Percentiles rank a stretch among this genome's conserved stretches.
These are phyloP conservation scores for Colletotrichum plurivorum DNA, from an alignment of 2,329 filamentous ascomycete species.

Conservation along the genomic window DNA sequence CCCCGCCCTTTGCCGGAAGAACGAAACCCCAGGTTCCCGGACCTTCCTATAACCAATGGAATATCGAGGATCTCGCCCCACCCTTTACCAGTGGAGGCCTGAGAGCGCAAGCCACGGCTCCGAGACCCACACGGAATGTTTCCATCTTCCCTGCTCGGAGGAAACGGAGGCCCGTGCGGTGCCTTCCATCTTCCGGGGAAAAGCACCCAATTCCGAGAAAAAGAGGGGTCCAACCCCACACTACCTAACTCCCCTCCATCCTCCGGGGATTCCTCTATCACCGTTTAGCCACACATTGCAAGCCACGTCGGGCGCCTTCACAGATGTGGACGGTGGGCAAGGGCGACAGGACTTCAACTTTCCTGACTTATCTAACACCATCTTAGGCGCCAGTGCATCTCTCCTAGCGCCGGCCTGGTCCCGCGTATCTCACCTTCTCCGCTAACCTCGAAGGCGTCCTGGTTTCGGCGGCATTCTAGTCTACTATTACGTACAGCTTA, in stretches of 20 bases:
- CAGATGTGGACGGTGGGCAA: background rate
- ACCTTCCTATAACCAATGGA: slow-evolving; percentile 3
- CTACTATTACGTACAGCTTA: no score
- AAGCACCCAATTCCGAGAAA: background rate
- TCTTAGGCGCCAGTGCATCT: no score
- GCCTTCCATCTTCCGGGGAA: background rate
- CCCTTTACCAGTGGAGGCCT: background rate
- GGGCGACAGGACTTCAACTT: no score
- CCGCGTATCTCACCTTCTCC: background rate
- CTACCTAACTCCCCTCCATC: no score
- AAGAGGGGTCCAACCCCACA: background rate
- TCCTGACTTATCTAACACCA: no score
- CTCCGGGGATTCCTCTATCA: background rate
- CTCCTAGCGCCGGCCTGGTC: no score
- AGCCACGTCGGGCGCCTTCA: slow-evolving; percentile 4
- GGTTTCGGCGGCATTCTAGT: background rate
- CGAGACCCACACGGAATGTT: slow-evolving; percentile 9
- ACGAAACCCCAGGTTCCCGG: background rate
- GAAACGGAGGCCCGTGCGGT: slow-evolving; percentile 9
- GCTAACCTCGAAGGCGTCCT: background rate
- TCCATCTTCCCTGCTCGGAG: background rate
- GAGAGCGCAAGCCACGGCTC: slow-evolving; percentile 8
- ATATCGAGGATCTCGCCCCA: no score
- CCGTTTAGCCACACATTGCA: slow-evolving; percentile 6
- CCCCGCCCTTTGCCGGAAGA: background rate